Conservation (phyloP, 371 early-diverging fungal genomes). For the Mortierella sp. region DNA sequence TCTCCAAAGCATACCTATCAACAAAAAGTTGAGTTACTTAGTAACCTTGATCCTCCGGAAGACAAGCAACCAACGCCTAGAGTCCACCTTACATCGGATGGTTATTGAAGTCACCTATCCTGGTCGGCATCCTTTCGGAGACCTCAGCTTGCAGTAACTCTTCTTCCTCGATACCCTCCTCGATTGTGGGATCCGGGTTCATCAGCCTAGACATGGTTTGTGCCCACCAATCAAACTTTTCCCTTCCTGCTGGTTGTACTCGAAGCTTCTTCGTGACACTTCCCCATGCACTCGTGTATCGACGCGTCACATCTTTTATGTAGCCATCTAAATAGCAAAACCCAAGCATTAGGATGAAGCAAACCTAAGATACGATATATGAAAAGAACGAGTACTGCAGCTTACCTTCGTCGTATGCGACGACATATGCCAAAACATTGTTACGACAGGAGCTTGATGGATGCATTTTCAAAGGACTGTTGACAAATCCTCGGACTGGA, state of each 20-base stretch:
- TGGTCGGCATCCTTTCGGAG: conserved; percentile 83
- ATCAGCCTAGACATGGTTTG: conserved; percentile 52
- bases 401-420: conserved; percentile 64
- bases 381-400: background rate
- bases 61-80: no score
- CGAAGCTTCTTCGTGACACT: conserved; percentile 64
- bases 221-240: conserved; percentile 62
- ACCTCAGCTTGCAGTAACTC: conserved; percentile 58
- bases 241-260: conserved; percentile 55
- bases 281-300: conserved; percentile 71
- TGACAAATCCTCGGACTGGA: conserved; percentile 65
- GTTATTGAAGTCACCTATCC: conserved; percentile 78
- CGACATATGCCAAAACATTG: conserved; percentile 67
- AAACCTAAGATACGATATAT: no score
- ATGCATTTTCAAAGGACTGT: conserved; percentile 64
- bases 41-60: no score
- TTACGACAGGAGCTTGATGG: conserved; percentile 53
- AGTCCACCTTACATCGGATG: conserved; percentile 76
- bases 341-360: background rate
- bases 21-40: no score
- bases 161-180: conserved; percentile 62
- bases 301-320: conserved; percentile 73
- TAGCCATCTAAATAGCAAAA: conserved; percentile 34
- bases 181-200: conserved; percentile 30
- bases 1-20: conserved; percentile 80